Evolutionary conservation across 176 grass and related monocot genomes (phyloP).

Genomic region (Urochloa ruziziensis): DNA sequence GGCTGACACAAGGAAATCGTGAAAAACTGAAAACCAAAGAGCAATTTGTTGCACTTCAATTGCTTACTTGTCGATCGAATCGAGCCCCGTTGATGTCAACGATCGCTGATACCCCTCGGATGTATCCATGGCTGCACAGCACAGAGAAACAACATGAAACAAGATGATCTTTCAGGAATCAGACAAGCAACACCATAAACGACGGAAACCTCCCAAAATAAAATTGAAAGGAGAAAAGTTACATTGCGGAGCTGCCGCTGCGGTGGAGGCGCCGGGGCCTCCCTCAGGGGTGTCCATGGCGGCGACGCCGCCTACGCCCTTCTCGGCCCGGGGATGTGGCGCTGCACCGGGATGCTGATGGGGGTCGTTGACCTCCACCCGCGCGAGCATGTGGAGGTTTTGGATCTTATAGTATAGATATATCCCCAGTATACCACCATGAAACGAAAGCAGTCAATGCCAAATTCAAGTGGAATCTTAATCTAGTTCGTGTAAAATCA

Average conservation of each 20-base stretch:
- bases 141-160: not conserved
- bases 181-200: too few species aligned
- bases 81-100: constrained; percentile 21
- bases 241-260: constrained; percentile 46
- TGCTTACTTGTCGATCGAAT: constrained; percentile 56
- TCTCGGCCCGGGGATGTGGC: too few species aligned
- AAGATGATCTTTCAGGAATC: not conserved
- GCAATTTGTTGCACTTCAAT: not conserved
- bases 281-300: constrained; percentile 59
- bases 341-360: too few species aligned
- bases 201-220: not conserved
- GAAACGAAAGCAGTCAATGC: too few species aligned
- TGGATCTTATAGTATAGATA: too few species aligned
- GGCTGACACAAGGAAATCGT: not conserved
- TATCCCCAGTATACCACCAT: too few species aligned
- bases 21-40: not conserved
- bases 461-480: too few species aligned
- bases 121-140: constrained; percentile 68
- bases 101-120: constrained; percentile 36
- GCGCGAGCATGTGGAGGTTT: too few species aligned
- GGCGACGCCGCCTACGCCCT: not conserved
- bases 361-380: too few species aligned
- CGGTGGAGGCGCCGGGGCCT: not conserved
- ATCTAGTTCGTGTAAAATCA: too few species aligned
- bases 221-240: not conserved